A percentile compares a stretch with the other conserved stretches of the same genome.
Conservation (phyloP, 1,284 basidiomycete genomes). For the Apiotrichum veenhuisii region DNA sequence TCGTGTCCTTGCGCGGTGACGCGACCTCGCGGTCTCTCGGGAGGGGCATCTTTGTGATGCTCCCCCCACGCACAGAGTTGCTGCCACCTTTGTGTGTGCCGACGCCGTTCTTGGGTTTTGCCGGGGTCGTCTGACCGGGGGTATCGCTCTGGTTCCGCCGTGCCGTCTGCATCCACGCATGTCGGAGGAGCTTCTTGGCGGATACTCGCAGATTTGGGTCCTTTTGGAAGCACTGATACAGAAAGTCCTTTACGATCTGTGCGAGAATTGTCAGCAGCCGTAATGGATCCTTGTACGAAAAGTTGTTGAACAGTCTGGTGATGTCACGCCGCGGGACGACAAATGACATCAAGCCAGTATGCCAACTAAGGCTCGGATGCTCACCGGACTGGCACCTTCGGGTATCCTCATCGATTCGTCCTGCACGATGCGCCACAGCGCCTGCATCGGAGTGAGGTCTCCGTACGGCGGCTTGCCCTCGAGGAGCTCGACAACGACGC, state of each 20-base stretch:
- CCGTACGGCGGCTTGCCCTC: constrained; percentile 96
- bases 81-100: not conserved
- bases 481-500: constrained; percentile 91
- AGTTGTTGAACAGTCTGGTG: not conserved
- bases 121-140: not conserved
- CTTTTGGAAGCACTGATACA: constrained; percentile 97
- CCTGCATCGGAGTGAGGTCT: constrained; percentile 94
- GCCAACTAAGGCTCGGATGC: constrained; percentile 11
- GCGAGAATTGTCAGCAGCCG: not conserved
- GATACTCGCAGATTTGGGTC: constrained; percentile 90
- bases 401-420: constrained; percentile 95
- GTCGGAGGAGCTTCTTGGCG: constrained; percentile 84
- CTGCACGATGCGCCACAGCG: constrained; percentile 94
- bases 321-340: no score
- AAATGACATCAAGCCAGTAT: not conserved
- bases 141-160: not conserved
- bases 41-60: constrained; percentile 1
- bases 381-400: constrained; percentile 73
- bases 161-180: constrained; percentile 92
- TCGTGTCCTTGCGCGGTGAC: constrained; percentile 30
- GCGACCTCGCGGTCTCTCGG: not conserved
- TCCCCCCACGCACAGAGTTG: not conserved
- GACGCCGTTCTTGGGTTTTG: not conserved
- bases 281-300: not conserved
- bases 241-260: constrained; percentile 89